Evolutionary conservation across 352 stramenopile genomes (phyloP), one percentile per base, ranked within the genome.

Genomic region (Elongisporangium senticosum): DNA sequence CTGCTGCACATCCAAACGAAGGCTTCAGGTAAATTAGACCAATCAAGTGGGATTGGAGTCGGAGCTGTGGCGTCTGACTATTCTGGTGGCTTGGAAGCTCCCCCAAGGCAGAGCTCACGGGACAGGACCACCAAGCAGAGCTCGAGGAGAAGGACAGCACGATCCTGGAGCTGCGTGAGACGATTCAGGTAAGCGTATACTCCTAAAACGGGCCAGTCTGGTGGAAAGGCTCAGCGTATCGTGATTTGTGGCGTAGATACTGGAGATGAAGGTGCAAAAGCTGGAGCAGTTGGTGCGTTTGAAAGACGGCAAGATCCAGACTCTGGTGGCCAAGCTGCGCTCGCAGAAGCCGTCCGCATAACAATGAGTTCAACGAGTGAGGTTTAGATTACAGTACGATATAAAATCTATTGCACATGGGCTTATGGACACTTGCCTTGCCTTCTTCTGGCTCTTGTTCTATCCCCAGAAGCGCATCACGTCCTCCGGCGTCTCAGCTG

Each of bases 241-340:
- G 33, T 43, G 33, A 1, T 14, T 4, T 43, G 33, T n/a, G n/a
- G n/a, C n/a, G n/a, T 61, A 96, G 71, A 98, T 98, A 43, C 65
- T 98, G 19, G 90, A 98, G 62, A 89, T 97, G 67, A 98, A 98
- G 72, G 86, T 98, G 20, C 77, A 94, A 51, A 98, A 98, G 68
- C 75, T 98, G 17, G 94, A 98, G 75, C 93, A 98, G 71, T 78
- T 98, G 21, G 79, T 98, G 15, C 84, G 90, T 3, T 70, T 98
- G 2, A 98, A 98, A 65, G 94, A 98, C 54, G 79, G 77, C 61
- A 98, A 98, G 61, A 98, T 98, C 58, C 72, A 95, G 65, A 95
- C 90, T 28, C 74, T 98, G 3, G 75, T 88, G 15, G 79, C 82
- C n/a, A 93, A 93, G 55, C 48, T 93, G 50, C 77, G 84, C n/a